Evolutionary conservation across 2,329 filamentous ascomycete genomes (phyloP).

Genomic region (Endocalyx cinctus): DNA sequence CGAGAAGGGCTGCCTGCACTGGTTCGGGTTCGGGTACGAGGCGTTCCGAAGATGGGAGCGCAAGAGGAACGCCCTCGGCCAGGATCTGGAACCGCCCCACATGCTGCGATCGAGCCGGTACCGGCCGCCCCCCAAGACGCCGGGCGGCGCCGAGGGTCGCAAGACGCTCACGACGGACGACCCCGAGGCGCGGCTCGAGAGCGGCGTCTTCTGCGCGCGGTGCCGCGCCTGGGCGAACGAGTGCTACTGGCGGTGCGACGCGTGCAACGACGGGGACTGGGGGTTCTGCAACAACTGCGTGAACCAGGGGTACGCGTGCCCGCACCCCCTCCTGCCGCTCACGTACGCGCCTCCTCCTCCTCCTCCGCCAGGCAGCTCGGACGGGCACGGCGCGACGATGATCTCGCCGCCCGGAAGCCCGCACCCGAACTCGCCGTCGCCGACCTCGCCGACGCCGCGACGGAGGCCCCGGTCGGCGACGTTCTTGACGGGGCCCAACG

Average conservation of each 20-base stretch:
- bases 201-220: conserved; percentile 77
- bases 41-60: conserved; percentile 66
- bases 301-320: conserved; percentile 75
- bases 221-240: conserved; percentile 72
- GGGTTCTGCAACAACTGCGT: conserved; percentile 88
- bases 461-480: conserved; percentile 40
- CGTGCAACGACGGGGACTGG: conserved; percentile 91
- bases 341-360: conserved; percentile 47
- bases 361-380: conserved; percentile 18
- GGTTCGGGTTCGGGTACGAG: conserved; percentile 79
- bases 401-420: conserved; percentile 35
- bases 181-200: conserved; percentile 63
- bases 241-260: conserved; percentile 84
- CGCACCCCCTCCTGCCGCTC: conserved; percentile 74
- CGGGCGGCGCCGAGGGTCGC: conserved; percentile 50
- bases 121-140: conserved; percentile 41
- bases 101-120: conserved; percentile 56
- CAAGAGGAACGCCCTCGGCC: conserved; percentile 34
- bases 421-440: conserved; percentile 30
- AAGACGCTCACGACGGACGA: conserved; percentile 62
- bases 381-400: conserved; percentile 9
- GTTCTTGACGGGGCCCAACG: conserved; percentile 42
- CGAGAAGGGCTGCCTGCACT: conserved; percentile 74
- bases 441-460: conserved; percentile 29
- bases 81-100: conserved; percentile 46